Percentiles rank a stretch among this genome's conserved stretches.
Conservation (phyloP, 805 yeast species). For the Grigorovia yakushimaensis region DNA sequence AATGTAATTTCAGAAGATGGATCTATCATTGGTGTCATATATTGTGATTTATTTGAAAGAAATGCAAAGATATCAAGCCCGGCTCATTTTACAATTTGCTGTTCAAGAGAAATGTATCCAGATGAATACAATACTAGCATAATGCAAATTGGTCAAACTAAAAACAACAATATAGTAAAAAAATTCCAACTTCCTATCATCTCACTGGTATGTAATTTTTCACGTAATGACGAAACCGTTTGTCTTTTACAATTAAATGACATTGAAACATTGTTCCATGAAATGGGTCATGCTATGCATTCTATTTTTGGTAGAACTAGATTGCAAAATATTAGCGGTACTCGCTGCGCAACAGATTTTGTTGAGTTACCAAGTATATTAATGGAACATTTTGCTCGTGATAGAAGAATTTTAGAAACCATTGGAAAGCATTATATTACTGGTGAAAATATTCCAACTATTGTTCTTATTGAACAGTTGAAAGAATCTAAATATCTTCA, state of each 20-base stretch:
- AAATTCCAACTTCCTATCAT: slow-evolving; percentile 80
- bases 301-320: slow-evolving; percentile 91
- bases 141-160: slow-evolving; percentile 25
- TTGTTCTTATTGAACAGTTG: slow-evolving; percentile 42
- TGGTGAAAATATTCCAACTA: slow-evolving; percentile 45
- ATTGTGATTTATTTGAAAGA: slow-evolving; percentile 79
- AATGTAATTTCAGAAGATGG: slow-evolving; percentile 59
- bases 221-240: slow-evolving; percentile 32
- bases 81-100: slow-evolving; percentile 91
- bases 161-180: slow-evolving; percentile 31
- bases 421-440: slow-evolving; percentile 65
- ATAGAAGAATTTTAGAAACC: slow-evolving; percentile 59
- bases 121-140: slow-evolving; percentile 36
- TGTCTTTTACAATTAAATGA: slow-evolving; percentile 64
- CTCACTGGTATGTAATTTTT: slow-evolving; percentile 79
- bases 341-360: slow-evolving; percentile 91
- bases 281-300: slow-evolving; percentile 98
- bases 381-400: slow-evolving; percentile 88
- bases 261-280: slow-evolving; percentile 91
- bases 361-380: slow-evolving; percentile 94
- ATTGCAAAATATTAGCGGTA: slow-evolving; percentile 86
- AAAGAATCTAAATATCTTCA: slow-evolving; percentile 43
- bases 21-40: slow-evolving; percentile 68
- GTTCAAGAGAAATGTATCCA: slow-evolving; percentile 70
- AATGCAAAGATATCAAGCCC: slow-evolving; percentile 72